Base-by-base conservation (phyloP, 805 yeast genomes). In the Starmerella geochares region DNA sequence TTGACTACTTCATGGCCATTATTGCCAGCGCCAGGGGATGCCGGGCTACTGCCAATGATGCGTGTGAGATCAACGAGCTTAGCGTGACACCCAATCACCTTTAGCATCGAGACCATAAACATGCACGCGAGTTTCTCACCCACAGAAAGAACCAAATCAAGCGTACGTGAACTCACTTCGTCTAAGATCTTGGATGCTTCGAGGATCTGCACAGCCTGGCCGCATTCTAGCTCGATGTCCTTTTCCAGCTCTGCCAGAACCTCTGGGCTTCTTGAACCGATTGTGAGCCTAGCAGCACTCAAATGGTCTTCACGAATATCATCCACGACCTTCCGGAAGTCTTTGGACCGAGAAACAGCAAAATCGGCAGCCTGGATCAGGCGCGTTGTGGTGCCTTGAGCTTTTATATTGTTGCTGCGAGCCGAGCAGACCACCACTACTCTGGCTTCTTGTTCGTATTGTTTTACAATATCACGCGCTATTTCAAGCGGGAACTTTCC, bases 371-470 rank as follows among this genome's bases (percentile, higher is more conserved):
- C 85, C 38, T 74, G 67, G 36, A 92, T 67, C 21, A 92, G 72
- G 56, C 97, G 70, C 2, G 94, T 83, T 4, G 98, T 92, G 40
- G 98, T 92, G 46, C 98, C 98, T 65, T 90, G 96, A 20, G 86
- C 79, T 64, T 92, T 92, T 35, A 95, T 83, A 54, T 83, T 76
- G 1, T 95, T 80, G 13, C 96, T 86, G 57, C 98, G 76, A 2
- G 98, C 98, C 29, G 94, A 83, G 66, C 98, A 92, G 2, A 92
- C 98, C 21, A 90, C 94, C 2, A 94, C 96, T 14, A 88, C 95
- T 49, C 81, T 74, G 42, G 69, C 68, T 35, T 74, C 67, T 39
- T 62, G 49, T 31, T 79, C 70, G 63, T 79, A 86, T 21, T 72
- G 77, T 61, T 56, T 54, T 43, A 92, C 84, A 44, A 92, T 86